Evolutionary conservation across 75 land plant genomes (phyloP).

Genomic region (Azolla pinnata): DNA sequence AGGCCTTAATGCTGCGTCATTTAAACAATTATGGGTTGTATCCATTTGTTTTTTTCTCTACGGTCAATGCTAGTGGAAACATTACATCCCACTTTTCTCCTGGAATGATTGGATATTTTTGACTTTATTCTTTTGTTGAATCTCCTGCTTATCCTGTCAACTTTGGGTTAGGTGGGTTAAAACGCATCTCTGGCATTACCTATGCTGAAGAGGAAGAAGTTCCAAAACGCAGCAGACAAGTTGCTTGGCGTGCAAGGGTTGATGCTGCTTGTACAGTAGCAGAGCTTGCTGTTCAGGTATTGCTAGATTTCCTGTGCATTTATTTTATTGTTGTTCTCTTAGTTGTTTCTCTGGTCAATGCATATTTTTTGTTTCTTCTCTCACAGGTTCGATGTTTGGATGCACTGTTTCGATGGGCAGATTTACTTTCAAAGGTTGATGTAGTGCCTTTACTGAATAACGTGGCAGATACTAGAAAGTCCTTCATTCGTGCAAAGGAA

Average conservation of each 20-base stretch:
- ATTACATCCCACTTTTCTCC: too few relatives aligned
- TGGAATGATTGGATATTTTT: too few relatives aligned
- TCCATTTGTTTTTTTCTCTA: too few relatives aligned
- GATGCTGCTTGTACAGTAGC: conserved; percentile 46
- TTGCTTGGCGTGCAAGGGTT: conserved; percentile 69
- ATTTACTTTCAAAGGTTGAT: conserved; percentile 38
- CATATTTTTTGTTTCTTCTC: neutral
- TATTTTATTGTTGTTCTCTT: neutral
- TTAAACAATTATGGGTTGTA: too few relatives aligned
- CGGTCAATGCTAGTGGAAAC: too few relatives aligned
- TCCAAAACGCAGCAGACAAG: conserved; percentile 48
- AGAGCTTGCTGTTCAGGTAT: conserved; percentile 65
- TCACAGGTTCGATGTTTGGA: conserved; percentile 64
- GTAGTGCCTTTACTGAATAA: conserved; percentile 16
- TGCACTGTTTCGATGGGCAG: conserved; percentile 45
- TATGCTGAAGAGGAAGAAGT: conserved; percentile 58
- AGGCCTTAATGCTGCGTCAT: too few relatives aligned
- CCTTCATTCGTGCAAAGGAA: conserved; percentile 36
- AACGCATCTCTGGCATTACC: conserved; percentile 45
- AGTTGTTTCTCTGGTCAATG: neutral
- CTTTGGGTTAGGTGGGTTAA: conserved; percentile 49
- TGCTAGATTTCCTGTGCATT: neutral
- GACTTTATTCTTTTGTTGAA: too few relatives aligned
- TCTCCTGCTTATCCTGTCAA: conserved; percentile 7
- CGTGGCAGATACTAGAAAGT: conserved; percentile 29